phyloP scores from a whole-genome alignment of 2,329 filamentous ascomycete species.

The Scytalidium sp. region DNA sequence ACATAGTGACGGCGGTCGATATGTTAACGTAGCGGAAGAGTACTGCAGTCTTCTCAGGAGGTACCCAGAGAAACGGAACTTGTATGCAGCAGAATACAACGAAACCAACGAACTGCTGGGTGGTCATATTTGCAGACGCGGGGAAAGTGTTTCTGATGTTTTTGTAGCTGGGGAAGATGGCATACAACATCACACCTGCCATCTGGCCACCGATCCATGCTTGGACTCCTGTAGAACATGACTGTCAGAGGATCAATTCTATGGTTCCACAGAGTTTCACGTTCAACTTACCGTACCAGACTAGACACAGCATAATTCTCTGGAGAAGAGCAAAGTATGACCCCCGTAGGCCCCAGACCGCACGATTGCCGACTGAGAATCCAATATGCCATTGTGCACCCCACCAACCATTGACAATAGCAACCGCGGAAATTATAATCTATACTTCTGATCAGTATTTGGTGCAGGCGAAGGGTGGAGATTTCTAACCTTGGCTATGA shows the following conservation, averaged over 20 bases:
- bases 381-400: conserved; percentile 40
- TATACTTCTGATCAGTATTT: neutral
- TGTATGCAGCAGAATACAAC: conserved; percentile 34
- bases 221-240: neutral
- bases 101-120: conserved; percentile 31
- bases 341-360: conserved; percentile 39
- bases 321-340: conserved; percentile 36
- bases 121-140: conserved; percentile 30
- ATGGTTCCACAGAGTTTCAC: neutral
- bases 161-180: conserved; percentile 31
- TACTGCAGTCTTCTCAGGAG: conserved; percentile 36
- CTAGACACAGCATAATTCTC: conserved; percentile 33
- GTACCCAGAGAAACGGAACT: conserved; percentile 39
- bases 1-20: conserved; percentile 27
- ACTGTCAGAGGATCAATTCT: neutral
- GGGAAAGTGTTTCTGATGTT: conserved; percentile 32
- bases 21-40: conserved; percentile 28
- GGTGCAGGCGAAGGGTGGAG: neutral
- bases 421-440: conserved; percentile 30
- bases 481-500: conserved; percentile 32
- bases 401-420: conserved; percentile 33
- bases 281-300: conserved; percentile 32
- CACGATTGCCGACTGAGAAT: conserved; percentile 37
- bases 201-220: conserved; percentile 33
- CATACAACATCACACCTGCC: conserved; percentile 26